Percentiles rank a stretch among this genome's conserved stretches.
Evolutionary conservation across 495 filamentous ascomycete genomes (phyloP).

Genomic region (Penicillium antarcticum): DNA sequence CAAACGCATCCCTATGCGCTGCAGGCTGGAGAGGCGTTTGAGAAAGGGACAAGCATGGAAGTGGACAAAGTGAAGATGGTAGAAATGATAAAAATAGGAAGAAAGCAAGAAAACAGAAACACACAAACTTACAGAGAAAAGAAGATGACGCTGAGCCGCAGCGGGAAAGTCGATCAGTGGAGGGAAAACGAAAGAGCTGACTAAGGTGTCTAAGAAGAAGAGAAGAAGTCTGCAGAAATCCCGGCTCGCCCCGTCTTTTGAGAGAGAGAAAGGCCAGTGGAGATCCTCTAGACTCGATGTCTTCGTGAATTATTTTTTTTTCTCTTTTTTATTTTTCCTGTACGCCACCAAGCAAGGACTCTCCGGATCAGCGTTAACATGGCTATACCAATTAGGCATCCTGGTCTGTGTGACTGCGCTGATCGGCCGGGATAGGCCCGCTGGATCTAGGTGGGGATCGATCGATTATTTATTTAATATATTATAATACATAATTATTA

Average conservation of each 20-base stretch:
- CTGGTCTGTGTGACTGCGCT: conserved; percentile 31
- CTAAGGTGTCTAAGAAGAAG: conserved; percentile 19
- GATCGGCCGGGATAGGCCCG: conserved; percentile 25
- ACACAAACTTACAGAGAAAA: not conserved
- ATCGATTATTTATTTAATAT: not conserved
- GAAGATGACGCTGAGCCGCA: conserved; percentile 27
- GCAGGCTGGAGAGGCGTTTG: conserved; percentile 18
- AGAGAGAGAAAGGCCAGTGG: conserved; percentile 6
- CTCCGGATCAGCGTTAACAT: conserved; percentile 1
- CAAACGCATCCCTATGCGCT: conserved; percentile 30
- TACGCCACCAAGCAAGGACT: conserved; percentile 30
- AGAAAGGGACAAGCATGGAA: conserved; percentile 30
- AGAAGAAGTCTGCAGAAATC: conserved; percentile 32
- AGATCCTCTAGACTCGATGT: conserved; percentile 6
- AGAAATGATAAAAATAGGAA: conserved; percentile 13
- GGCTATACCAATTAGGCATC: conserved; percentile 20
- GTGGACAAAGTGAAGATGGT: conserved; percentile 30
- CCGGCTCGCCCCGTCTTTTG: conserved; percentile 24
- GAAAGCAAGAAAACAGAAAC: conserved; percentile 8
- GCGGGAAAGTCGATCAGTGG: conserved; percentile 21
- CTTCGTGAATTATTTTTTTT: not conserved
- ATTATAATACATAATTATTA: no score
- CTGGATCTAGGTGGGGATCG: conserved; percentile 8
- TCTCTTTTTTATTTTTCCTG: not conserved
- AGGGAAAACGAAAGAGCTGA: conserved; percentile 14